phyloP scores from a whole-genome alignment of 1,284 basidiomycete species.

The Tausonia pullulans region DNA sequence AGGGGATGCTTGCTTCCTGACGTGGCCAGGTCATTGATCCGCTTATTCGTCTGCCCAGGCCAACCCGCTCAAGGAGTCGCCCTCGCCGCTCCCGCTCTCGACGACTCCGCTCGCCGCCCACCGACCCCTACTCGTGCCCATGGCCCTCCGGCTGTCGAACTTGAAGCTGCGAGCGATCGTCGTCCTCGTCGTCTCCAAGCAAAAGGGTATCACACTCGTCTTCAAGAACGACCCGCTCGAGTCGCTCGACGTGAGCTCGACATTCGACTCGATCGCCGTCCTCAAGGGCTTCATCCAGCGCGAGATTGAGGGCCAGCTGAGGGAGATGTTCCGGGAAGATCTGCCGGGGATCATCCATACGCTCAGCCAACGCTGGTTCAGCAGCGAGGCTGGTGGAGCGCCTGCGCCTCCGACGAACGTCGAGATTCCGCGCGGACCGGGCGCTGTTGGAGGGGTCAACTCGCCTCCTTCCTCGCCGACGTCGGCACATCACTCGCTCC shows the following conservation, averaged over 20 bases:
- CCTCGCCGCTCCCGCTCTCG: constrained; percentile 59
- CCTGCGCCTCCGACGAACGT: constrained; percentile 4
- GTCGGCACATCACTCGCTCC: background rate
- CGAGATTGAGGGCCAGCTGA: constrained; percentile 91
- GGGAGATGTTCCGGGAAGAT: constrained; percentile 97
- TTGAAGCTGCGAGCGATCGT: constrained; percentile 92
- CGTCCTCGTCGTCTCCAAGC: constrained; percentile 90
- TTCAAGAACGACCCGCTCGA: constrained; percentile 99
- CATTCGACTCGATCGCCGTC: constrained; percentile 95
- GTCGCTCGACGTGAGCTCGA: constrained; percentile 92
- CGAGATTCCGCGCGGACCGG: background rate
- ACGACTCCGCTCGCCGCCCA: constrained; percentile 74
- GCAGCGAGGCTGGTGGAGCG: constrained; percentile 19
- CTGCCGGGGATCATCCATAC: constrained; percentile 94
- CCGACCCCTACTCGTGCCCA: constrained; percentile 88
- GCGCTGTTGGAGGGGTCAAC: background rate
- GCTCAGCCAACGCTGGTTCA: constrained; percentile 81
- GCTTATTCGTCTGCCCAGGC: constrained; percentile 44
- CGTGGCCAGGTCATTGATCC: constrained; percentile 2
- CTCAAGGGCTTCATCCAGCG: constrained; percentile 93
- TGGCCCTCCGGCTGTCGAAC: constrained; percentile 91
- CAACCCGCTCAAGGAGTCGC: constrained; percentile 80
- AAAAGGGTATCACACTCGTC: constrained; percentile 95
- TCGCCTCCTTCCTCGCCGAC: constrained; percentile 2
- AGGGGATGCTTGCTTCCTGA: background rate